A percentile compares a stretch with the other conserved stretches of the same genome.
Evolutionary conservation across 768 basidiomycete genomes (phyloP).

Genomic region (Hygrophorus pudorinus): DNA sequence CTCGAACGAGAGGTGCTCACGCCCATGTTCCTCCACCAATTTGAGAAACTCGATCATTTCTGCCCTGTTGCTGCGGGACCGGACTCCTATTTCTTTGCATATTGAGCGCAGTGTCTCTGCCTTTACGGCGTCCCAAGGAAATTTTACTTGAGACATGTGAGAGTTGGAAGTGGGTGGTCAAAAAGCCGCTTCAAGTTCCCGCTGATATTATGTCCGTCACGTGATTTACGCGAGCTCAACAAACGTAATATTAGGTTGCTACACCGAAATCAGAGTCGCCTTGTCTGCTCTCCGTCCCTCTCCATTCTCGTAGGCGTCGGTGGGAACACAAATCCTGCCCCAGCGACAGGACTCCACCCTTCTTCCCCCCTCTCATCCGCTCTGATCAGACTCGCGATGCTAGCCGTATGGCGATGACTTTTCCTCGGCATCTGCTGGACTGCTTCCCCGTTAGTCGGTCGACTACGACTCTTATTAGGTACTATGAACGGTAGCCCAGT

Average conservation of each 20-base stretch:
- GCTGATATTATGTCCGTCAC: too few species aligned
- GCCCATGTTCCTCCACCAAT: neutral
- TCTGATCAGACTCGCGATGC: slow-evolving; percentile 73
- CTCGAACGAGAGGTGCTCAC: neutral
- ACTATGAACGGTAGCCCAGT: slow-evolving; percentile 27
- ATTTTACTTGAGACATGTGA: neutral
- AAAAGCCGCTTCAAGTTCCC: too few species aligned
- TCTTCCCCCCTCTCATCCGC: slow-evolving; percentile 73
- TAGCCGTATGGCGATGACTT: slow-evolving; percentile 71
- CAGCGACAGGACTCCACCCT: slow-evolving; percentile 69
- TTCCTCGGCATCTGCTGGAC: slow-evolving; percentile 13
- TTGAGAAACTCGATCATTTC: neutral
- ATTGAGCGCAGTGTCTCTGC: slow-evolving; percentile 1
- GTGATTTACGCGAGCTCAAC: too few species aligned
- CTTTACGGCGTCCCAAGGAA: slow-evolving; percentile 5
- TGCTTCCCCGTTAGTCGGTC: neutral
- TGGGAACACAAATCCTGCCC: slow-evolving; percentile 42
- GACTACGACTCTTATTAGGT: slow-evolving; percentile 5
- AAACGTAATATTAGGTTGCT: too few species aligned
- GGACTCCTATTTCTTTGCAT: neutral
- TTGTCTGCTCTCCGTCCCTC: neutral
- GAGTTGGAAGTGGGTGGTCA: too few species aligned
- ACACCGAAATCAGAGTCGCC: too few species aligned
- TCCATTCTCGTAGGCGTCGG: slow-evolving; percentile 22
- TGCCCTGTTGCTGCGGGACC: neutral